Evolutionary conservation across 2,329 filamentous ascomycete genomes (phyloP), one percentile per base, ranked within the genome.

Genomic region (Fusarium scirpi): DNA sequence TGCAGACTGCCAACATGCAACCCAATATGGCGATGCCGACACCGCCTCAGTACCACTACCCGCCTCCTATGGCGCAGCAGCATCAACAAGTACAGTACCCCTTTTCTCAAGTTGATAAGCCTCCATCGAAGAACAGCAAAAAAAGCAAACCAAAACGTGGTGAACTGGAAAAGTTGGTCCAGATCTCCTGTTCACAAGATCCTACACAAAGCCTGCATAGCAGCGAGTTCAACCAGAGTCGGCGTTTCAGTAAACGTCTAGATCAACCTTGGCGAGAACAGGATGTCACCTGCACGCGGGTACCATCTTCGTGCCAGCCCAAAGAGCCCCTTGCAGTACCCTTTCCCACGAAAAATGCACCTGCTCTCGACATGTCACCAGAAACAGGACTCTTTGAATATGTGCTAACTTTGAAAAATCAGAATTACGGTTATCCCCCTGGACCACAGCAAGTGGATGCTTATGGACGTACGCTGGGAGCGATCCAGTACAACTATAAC

Each of bases 301-400:
- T 65, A 48, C 56, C 68, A 51, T 74, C 74, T 45, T 70, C 69
- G 54, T 62, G 59, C 62, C 61, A 58, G 22, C 56, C 48, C 34
- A 72, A 63, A 62, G 62, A 65, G 12, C 46, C 58, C 25, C 25
- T 56, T 20, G 61, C 72, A 49, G 61, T 73, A 49, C 43, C 57
- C 38, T 47, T 44, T 46, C 40, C 72, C 48, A 47, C 46, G n/a
- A 46, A 52, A 55, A 56, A 64, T 34, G 43, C 61, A 76, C 70
- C 74, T 75, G 34, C 76, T 70, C 77, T 88, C 78, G 88, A 93
- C 81, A 81, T 94, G 62, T 90, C 90, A 69, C 91, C 91, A 64
- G 88, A 90, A 76, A 90, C 84, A 78, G 88, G 89, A 76, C 86
- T 90, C 72, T 93, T 91, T 86, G 91, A 94, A 80, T 86, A 87